Base-by-base conservation (phyloP, 106 monocot genomes). In the Dioscorea zingiberensis region DNA sequence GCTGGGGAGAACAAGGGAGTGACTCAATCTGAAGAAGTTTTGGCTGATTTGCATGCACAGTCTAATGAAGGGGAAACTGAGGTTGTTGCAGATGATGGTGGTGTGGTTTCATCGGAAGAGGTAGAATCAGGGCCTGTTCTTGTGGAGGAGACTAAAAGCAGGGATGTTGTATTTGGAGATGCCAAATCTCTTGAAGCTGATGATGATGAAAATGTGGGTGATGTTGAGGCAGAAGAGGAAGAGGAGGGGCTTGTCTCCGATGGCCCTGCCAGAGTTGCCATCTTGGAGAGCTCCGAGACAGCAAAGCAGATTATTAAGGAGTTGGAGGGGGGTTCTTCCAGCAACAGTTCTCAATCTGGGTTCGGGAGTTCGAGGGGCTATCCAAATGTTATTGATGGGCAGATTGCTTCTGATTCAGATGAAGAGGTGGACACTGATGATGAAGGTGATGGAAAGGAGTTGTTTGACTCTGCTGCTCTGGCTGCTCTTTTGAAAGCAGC, bases 401-500 rank as follows among this genome's bases (percentile, higher is more conserved):
- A 80, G 30, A 76, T 82, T 64, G 78, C 76, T 27, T 49, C 64
- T 0, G 78, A 83, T 59, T 83, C 81, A 4, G 85, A 91, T 24
- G 77, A 85, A 47, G 79, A 87, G 17, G 68, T 57, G 57, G 85
- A 82, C 21, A 82, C 64, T 56, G 84, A 87, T 28, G 90, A 85
- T 21, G 85, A 87, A 22, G 83, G 58, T 25, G 77, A 73, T 28
- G 78, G 68, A 16, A 81, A 77, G 28, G 80, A 85, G 73, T 59
- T 80, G 0, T 77, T 91, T 47, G 91, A 95, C 44, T 81, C 87
- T 59, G 89, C 82, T 78, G 79, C 87, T 24, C 73, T 94, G 64
- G 73, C 84, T 69, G 94, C 91, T 16, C 81, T 97, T 25, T 72
- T 97, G 13, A 88, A 80, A 77, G 91, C 91, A 25, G 88, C 91